A percentile compares a stretch with the other conserved stretches of the same genome.
Conservation (phyloP, 164 flowering plant species). For the Vitis amurensis region DNA sequence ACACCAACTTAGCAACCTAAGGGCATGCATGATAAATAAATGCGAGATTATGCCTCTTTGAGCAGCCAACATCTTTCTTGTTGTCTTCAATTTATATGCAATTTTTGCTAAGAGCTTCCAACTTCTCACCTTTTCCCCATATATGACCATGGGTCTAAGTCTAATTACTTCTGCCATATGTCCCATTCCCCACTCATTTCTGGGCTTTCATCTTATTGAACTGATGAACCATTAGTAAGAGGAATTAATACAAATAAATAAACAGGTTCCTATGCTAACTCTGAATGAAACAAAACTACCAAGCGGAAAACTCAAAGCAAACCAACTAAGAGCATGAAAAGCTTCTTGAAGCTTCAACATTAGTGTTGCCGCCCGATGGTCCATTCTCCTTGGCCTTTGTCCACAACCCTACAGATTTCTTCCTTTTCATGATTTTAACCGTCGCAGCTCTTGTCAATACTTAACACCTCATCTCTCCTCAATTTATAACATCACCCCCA, state of each 20-base stretch:
- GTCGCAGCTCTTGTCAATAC: conserved; percentile 7
- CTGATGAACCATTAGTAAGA: not conserved
- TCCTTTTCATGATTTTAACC: conserved; percentile 9
- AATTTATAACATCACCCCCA: not conserved
- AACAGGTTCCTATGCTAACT: not conserved
- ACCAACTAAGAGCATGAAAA: not conserved
- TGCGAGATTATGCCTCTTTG: no score
- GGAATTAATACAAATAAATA: not conserved
- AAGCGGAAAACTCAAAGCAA: conserved; percentile 16
- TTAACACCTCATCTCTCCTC: not conserved
- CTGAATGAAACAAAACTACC: conserved; percentile 4
- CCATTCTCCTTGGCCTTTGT: not conserved
- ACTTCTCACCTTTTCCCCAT: no score
- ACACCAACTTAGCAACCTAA: no score
- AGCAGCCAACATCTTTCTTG: no score
- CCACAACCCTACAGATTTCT: not conserved
- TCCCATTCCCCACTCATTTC: not conserved
- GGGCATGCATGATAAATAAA: no score
- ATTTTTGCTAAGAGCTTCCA: no score
- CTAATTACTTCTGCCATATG: no score
- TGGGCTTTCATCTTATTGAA: not conserved
- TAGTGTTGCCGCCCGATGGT: conserved; percentile 10
- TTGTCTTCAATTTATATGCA: no score
- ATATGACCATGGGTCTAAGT: no score
- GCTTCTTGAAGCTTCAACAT: not conserved